Conservation (phyloP, 2,329 filamentous ascomycete genomes). For the Scedosporium apiospermum region DNA sequence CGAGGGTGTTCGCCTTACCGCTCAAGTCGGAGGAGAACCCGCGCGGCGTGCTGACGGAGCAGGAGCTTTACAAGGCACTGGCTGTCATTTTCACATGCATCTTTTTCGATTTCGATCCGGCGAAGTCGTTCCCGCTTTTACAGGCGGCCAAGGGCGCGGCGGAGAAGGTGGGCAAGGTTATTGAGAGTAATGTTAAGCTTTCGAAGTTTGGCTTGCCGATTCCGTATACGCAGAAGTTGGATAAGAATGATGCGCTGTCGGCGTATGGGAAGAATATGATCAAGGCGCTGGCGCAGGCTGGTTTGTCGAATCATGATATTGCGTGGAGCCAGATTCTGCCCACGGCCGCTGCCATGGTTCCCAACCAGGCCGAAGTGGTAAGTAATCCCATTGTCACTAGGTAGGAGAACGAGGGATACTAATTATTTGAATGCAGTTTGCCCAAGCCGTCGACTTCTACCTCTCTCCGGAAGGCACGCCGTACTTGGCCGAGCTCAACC, state of each 20-base stretch:
- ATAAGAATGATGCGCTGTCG: slow-evolving; percentile 45
- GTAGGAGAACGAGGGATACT: background rate
- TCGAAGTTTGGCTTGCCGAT: slow-evolving; percentile 39
- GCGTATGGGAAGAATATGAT: slow-evolving; percentile 58
- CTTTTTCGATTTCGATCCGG: slow-evolving; percentile 57
- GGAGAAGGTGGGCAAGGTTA: slow-evolving; percentile 47
- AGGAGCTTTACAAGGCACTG: slow-evolving; percentile 52
- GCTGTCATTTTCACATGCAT: slow-evolving; percentile 56
- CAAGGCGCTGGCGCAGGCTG: slow-evolving; percentile 53
- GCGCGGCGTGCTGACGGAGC: slow-evolving; percentile 45
- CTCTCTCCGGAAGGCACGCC: slow-evolving; percentile 45
- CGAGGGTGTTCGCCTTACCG: slow-evolving; percentile 54
- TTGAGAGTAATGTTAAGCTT: slow-evolving; percentile 58
- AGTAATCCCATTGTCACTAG: slow-evolving; percentile 15
- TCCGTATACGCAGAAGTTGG: slow-evolving; percentile 39
- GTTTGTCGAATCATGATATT: slow-evolving; percentile 54
- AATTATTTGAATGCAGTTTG: slow-evolving; percentile 41
- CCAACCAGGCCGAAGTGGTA: slow-evolving; percentile 60
- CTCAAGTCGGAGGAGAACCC: slow-evolving; percentile 54
- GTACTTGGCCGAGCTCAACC: slow-evolving; percentile 52
- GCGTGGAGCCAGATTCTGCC: slow-evolving; percentile 64
- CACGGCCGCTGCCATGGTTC: slow-evolving; percentile 55
- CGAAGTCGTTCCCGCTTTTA: slow-evolving; percentile 55
- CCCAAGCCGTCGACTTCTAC: slow-evolving; percentile 65
- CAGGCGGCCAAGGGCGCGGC: slow-evolving; percentile 48